A percentile compares a stretch with the other conserved stretches of the same genome.
phyloP scores from a whole-genome alignment of 1,284 basidiomycete species.

The Entoloma clypeatum region DNA sequence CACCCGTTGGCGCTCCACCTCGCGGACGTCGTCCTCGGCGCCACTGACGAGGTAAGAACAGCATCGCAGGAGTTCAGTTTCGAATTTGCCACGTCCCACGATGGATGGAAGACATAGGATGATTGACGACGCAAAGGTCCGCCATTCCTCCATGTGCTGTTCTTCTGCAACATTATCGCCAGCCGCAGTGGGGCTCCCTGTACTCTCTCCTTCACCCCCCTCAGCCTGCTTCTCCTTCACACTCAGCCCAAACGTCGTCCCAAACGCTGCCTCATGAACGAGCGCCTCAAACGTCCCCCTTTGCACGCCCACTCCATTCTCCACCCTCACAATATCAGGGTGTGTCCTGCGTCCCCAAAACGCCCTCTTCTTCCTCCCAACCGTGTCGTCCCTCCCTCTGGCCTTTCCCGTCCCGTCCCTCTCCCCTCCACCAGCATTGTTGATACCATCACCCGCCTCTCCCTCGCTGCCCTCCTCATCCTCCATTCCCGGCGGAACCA shows the following conservation, averaged over 20 bases:
- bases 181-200: no score
- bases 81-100: constrained; percentile 54
- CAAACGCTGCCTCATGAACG: constrained; percentile 75
- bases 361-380: constrained; percentile 56
- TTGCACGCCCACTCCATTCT: constrained; percentile 41
- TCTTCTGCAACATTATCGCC: constrained; percentile 9
- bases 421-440: constrained; percentile 17
- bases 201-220: no score
- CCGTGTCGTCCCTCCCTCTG: constrained; percentile 25
- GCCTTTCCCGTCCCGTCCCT: constrained; percentile 23
- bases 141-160: constrained; percentile 40
- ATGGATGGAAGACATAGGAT: constrained; percentile 57
- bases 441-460: constrained; percentile 23
- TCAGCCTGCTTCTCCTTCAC: constrained; percentile 11
- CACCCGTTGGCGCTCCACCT: constrained; percentile 43
- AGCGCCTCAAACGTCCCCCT: constrained; percentile 74
- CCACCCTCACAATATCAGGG: constrained; percentile 63
- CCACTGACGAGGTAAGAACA: constrained; percentile 61
- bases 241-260: constrained; percentile 51
- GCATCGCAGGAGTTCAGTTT: constrained; percentile 65
- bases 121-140: constrained; percentile 56
- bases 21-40: constrained; percentile 40
- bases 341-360: constrained; percentile 78
- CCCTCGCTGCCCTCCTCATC: constrained; percentile 37
- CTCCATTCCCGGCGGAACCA: constrained; percentile 51